phyloP scores from a whole-genome alignment of 495 filamentous ascomycete genomes.

The Neurospora cerealis region DNA sequence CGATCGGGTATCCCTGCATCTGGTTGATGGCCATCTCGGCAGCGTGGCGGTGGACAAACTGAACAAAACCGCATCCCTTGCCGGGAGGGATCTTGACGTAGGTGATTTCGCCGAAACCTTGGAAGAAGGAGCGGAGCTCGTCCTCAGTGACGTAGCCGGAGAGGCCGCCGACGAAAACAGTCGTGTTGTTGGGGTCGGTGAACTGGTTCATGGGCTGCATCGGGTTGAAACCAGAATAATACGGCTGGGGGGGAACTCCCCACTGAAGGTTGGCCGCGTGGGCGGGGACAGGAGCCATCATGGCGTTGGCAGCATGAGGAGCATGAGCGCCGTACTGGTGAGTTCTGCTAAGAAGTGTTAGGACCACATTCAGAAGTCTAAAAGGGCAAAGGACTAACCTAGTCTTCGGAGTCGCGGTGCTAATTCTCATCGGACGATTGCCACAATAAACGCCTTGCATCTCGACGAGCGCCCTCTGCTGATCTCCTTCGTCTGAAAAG shows the following conservation, averaged over 20 bases:
- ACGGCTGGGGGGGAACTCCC: constrained; percentile 24
- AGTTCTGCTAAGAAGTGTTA: constrained; percentile 15
- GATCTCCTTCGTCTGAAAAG: constrained; percentile 87
- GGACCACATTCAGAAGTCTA: background rate
- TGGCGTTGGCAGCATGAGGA: constrained; percentile 20
- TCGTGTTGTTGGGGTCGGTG: constrained; percentile 99
- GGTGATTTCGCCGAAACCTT: constrained; percentile 98
- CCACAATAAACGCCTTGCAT: constrained; percentile 99
- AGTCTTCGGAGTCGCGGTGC: constrained; percentile 93
- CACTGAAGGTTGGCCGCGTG: constrained; percentile 29
- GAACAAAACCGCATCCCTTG: constrained; percentile 98
- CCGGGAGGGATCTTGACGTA: constrained; percentile 99
- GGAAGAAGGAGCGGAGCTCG: constrained; percentile 98
- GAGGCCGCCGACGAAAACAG: constrained; percentile 94
- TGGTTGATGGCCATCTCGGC: constrained; percentile 99
- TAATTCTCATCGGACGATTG: constrained; percentile 98
- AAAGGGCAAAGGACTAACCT: constrained; percentile 21
- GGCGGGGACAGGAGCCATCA: constrained; percentile 28
- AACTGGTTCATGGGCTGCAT: constrained; percentile 98
- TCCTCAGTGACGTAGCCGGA: constrained; percentile 99
- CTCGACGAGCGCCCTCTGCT: constrained; percentile 87
- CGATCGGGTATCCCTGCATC: constrained; percentile 99
- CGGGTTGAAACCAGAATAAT: constrained; percentile 31
- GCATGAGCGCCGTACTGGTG: constrained; percentile 29
- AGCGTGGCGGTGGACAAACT: constrained; percentile 97